Percentiles rank a stretch among this genome's conserved stretches.
Conservation (phyloP, 345 rosid genomes). For the Brassica napus region Da-Ae NC_063435.1:28362001-28362500, state of each 20-base stretch:
- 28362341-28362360: slow-evolving; percentile 17
- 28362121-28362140: too few species aligned
- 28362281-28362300: slow-evolving; percentile 23
- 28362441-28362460: background rate
- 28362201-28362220: background rate
- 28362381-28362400: background rate
- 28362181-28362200: too few species aligned
- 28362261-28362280: background rate
- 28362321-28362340: background rate
- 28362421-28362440: background rate
- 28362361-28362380: background rate
- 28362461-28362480: background rate
- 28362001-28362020: too few species aligned
- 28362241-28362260: background rate
- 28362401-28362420: background rate
- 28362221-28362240: background rate
- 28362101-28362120: too few species aligned
- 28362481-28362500: background rate
- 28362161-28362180: too few species aligned
- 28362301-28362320: slow-evolving; percentile 33
- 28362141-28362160: too few species aligned
- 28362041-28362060: too few species aligned
- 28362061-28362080: too few species aligned
- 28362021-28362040: too few species aligned
- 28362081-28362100: too few species aligned